These are phyloP conservation scores for Lipomyces starkeyi DNA, from an alignment of 805 yeast genomes.

Conservation along the genomic window DNA sequence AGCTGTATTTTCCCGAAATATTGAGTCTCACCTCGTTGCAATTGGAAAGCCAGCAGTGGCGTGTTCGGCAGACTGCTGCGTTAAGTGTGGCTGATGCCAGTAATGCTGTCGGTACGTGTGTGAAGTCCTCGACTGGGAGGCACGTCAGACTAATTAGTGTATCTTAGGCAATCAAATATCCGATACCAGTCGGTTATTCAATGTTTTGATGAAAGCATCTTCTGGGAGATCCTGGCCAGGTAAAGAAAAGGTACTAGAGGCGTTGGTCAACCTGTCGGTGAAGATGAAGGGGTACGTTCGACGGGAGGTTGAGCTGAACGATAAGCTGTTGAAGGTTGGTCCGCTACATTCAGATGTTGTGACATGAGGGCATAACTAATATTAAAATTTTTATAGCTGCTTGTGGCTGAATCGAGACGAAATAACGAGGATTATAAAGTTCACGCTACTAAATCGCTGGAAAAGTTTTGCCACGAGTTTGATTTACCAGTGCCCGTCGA, in stretches of 20 bases:
- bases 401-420: constrained; percentile 67
- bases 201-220: constrained; percentile 62
- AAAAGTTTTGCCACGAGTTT: constrained; percentile 48
- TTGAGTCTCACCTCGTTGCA: constrained; percentile 56
- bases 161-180: constrained; percentile 8
- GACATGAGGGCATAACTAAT: neutral
- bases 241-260: constrained; percentile 74
- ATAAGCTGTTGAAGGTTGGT: constrained; percentile 35
- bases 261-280: constrained; percentile 64
- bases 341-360: neutral
- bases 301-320: constrained; percentile 45
- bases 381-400: constrained; percentile 46
- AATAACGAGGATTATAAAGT: constrained; percentile 68
- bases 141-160: neutral
- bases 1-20: constrained; percentile 73
- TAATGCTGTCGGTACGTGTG: constrained; percentile 49
- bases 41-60: constrained; percentile 64
- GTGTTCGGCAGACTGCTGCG: constrained; percentile 72
- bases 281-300: constrained; percentile 52
- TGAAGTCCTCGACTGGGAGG: neutral
- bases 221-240: constrained; percentile 89
- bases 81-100: constrained; percentile 66
- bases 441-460: constrained; percentile 59
- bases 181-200: constrained; percentile 51
- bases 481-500: constrained; percentile 22